Evolutionary conservation across 2,329 filamentous ascomycete genomes (phyloP), one percentile per base, ranked within the genome.

Genomic region (Penicillium sp.): DNA sequence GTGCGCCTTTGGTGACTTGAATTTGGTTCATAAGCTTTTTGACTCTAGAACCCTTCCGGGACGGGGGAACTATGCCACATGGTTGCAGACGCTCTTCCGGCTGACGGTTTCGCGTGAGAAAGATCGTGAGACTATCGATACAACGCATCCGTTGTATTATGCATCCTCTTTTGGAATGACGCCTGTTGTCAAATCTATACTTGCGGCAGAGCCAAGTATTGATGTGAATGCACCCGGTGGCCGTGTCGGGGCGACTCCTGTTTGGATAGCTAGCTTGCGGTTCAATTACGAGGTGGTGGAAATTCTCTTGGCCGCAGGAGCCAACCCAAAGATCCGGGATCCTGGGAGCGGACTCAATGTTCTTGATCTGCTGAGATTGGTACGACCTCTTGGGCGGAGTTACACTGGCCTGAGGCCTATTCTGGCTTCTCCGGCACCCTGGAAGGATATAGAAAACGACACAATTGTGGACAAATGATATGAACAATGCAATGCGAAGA

Each of bases 131-230:
- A 45, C 38, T 21, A 59, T 64, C 22, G 52, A 61, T 18, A 47
- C 18, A 5, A 63, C 61, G 1, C 54, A 64, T 11, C 61, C 61
- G 3, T 46, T 64, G 4, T 64, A 64, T 44, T 64, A 63, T 27
- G 61, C 61, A 1, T 55, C 56, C 16, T 64, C 61, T 1, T 64
- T 61, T 46, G 61, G 61, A 0, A 59, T 64, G 60, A 18, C 44
- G 13, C 49, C 54, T 27, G 60, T 64, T 8, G 50, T 64, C 24
- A 46, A 58, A 21, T 49, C 53, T 22, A 56, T 64, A 29, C 49
- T 63, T 5, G 47, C 34, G 9, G 55, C 58, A 9, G 58, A 63
- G 24, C 49, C 56, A 5, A 42, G 53, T 27, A 18, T 64, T n/a
- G 47, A 64, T 24, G 39, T 64, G 13, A 56, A 64, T 57, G 58